Evolutionary conservation across 2,329 filamentous ascomycete genomes (phyloP).

Genomic region (Fusarium scirpi): DNA sequence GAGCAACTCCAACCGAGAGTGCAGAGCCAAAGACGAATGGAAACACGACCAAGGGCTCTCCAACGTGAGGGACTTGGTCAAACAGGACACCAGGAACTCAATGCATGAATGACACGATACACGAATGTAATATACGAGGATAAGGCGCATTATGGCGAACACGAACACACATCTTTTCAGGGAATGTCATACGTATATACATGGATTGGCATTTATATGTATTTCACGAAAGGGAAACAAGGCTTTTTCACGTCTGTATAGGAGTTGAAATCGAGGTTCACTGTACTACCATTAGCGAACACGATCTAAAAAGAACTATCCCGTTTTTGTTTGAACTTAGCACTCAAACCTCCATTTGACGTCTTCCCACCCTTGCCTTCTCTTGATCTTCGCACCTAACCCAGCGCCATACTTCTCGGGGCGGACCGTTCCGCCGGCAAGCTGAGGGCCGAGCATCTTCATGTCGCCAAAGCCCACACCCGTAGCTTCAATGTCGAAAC

Average conservation of each 20-base stretch:
- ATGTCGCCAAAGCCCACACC: constrained; percentile 35
- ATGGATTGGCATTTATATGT: not conserved
- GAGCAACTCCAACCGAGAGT: not conserved
- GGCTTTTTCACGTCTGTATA: constrained; percentile 1
- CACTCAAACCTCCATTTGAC: constrained; percentile 41
- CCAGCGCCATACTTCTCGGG: constrained; percentile 38
- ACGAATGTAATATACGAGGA: not conserved
- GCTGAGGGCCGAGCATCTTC: constrained; percentile 26
- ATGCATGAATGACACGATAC: not conserved
- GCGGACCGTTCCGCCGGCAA: constrained; percentile 35
- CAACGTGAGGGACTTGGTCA: not conserved
- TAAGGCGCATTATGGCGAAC: not conserved
- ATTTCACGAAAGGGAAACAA: constrained; percentile 8
- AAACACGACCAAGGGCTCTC: not conserved
- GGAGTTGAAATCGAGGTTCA: not conserved
- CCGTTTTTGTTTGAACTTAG: not conserved
- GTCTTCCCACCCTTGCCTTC: constrained; percentile 32
- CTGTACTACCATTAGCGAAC: constrained; percentile 21
- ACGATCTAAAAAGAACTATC: constrained; percentile 10
- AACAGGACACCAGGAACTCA: no score
- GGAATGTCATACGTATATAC: not conserved
- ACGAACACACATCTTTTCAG: not conserved
- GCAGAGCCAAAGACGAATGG: not conserved
- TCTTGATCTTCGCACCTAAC: constrained; percentile 28
- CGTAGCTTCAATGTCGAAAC: constrained; percentile 47